Conservation (phyloP, 495 filamentous ascomycete species). For the Podospora pseudoanserina region DNA sequence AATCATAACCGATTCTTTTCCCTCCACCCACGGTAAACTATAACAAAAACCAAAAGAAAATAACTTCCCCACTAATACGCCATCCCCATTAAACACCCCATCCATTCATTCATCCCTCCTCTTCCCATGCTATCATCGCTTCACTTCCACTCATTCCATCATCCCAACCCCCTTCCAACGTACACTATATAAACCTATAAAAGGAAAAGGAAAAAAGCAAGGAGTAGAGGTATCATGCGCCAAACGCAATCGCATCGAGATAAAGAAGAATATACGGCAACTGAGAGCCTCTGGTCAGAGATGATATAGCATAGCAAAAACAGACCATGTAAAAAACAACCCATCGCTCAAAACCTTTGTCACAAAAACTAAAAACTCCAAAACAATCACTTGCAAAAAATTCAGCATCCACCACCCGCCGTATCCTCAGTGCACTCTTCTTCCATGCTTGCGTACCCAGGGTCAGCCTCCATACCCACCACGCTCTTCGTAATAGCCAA, state of each 20-base stretch:
- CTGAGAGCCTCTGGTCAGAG: background rate
- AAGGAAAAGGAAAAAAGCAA: background rate
- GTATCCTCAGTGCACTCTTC: conserved; percentile 31
- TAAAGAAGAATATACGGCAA: background rate
- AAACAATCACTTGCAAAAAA: background rate
- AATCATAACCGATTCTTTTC: too few species aligned
- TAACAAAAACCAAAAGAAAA: background rate
- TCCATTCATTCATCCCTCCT: too few species aligned
- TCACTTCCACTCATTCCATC: background rate
- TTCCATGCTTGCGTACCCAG: conserved; percentile 52
- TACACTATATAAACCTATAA: background rate
- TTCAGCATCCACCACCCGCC: conserved; percentile 24
- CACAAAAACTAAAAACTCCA: background rate
- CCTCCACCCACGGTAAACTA: background rate
- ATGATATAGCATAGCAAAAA: background rate
- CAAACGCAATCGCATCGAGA: background rate
- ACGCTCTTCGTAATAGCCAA: conserved; percentile 46
- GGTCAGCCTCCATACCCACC: conserved; percentile 51
- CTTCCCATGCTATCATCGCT: background rate
- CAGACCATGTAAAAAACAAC: background rate
- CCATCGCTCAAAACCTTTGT: background rate
- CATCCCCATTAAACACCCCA: too few species aligned
- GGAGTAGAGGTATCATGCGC: background rate
- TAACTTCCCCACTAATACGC: too few species aligned
- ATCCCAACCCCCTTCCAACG: background rate